phyloP scores from a whole-genome alignment of 169 alveolate species.

The Babesia bovis region DNA sequence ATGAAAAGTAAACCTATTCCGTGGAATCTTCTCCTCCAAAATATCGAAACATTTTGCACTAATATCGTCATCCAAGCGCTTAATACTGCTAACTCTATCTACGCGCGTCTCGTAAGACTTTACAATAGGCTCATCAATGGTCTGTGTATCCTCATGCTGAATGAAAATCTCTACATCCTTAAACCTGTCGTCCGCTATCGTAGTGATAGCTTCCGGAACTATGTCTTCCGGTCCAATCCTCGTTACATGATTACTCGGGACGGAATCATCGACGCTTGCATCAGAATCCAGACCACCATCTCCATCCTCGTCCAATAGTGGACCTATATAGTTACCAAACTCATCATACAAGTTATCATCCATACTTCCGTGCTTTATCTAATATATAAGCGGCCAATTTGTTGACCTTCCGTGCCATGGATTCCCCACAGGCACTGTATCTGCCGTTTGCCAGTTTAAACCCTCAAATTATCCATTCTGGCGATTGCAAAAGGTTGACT shows the following conservation, averaged over 20 bases:
- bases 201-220: conserved; percentile 45
- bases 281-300: conserved; percentile 68
- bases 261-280: conserved; percentile 26
- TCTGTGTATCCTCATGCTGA: conserved; percentile 98
- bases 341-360: conserved; percentile 93
- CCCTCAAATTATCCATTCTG: no score
- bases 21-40: conserved; percentile 77
- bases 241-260: conserved; percentile 7
- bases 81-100: conserved; percentile 70
- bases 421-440: conserved; percentile 36
- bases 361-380: conserved; percentile 19
- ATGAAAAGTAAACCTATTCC: conserved; percentile 90
- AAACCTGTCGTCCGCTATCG: conserved; percentile 78
- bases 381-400: no score
- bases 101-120: conserved; percentile 89
- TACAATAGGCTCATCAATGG: conserved; percentile 96
- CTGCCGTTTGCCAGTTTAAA: no score
- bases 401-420: not conserved
- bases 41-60: conserved; percentile 75
- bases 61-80: conserved; percentile 72
- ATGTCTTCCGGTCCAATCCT: conserved; percentile 17
- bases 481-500: no score
- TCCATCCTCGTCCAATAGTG: conserved; percentile 82
- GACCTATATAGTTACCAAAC: conserved; percentile 98
- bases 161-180: conserved; percentile 81